Base-by-base conservation (phyloP, 805 yeast genomes). In the Zygotorulaspora sp. region DNA sequence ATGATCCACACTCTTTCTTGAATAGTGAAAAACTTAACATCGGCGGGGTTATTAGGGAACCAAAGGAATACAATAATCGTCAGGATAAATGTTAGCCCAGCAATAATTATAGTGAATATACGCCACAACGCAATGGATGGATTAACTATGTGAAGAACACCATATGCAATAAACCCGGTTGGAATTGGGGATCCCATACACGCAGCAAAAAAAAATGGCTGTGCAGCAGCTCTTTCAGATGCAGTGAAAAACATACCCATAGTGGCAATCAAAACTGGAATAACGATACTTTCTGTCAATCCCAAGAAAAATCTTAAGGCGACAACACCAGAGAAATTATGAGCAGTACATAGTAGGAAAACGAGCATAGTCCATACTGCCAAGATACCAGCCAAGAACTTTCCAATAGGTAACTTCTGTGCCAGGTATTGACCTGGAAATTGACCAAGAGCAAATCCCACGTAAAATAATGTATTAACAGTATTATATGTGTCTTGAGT, bases 11-110 rank as follows among this genome's bases (percentile, higher is more conserved):
- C 68, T 48, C 68, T 75, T 53, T 78, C 83, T 30, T 72, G 66
- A 2, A 50, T 53, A 4, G 69, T 43, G 32, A 78, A 61, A 46
- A 73, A 73, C 40, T 57, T 63, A 4, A 77, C 77, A 43, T 62
- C 66, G 0, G 78, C 55, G 10, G 83, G 83, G 52, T 77, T 74
- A 41, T 71, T 67, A 27, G 84, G 85, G 48, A 75, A 78, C 15
- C 65, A 35, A 41, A 66, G 64, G 35, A 57, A 51, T 3, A 69
- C 53, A 3, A 62, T 31, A 2, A 64, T 29, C 2, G 68, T 53
- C 24, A 67, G 43, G 14, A 70, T 17, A 15, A 77, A 60, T 0
- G 83, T 74, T 27, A 74, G 53, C 10, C 76, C 71, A 34, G 83
- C 86, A 37, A 74, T 67, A 34, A 77, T 71, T 22, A 78, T 69